phyloP scores from a whole-genome alignment of 805 yeast genomes.

The Candida glaebosa region DNA sequence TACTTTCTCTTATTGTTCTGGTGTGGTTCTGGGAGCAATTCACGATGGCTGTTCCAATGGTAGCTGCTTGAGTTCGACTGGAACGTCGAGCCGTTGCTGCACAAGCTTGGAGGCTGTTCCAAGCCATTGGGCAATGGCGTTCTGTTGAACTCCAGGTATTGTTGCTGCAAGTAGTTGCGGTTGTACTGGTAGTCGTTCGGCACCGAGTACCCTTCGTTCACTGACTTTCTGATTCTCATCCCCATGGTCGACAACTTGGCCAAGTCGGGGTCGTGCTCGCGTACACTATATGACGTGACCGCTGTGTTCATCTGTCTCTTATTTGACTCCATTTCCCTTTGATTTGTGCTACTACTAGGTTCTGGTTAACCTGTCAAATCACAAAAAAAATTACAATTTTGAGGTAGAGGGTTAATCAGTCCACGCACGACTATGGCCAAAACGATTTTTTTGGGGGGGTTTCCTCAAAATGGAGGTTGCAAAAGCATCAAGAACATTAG shows the following conservation, averaged over 20 bases:
- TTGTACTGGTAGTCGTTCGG: conserved; percentile 12
- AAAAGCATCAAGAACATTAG: no score
- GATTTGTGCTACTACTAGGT: not conserved
- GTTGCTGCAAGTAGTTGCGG: conserved; percentile 2
- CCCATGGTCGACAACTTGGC: conserved; percentile 54
- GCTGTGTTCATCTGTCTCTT: conserved; percentile 1
- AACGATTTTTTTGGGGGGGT: no score
- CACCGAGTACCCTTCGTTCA: conserved; percentile 54
- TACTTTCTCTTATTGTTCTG: conserved; percentile 22
- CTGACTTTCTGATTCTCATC: conserved; percentile 68
- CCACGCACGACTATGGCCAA: no score
- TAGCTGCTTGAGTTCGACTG: conserved; percentile 12
- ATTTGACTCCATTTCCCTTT: conserved; percentile 1
- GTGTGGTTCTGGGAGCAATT: conserved; percentile 10
- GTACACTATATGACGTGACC: not conserved
- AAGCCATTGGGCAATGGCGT: conserved; percentile 41
- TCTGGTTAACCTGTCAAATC: not conserved
- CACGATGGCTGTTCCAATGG: conserved; percentile 9
- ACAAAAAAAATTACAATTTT: no score
- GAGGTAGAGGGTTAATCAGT: no score
- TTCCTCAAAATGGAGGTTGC: no score
- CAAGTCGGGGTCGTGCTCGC: conserved; percentile 21
- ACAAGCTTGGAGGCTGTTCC: conserved; percentile 43
- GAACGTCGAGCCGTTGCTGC: conserved; percentile 41
- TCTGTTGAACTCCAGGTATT: conserved; percentile 16